Base-by-base conservation (phyloP, 371 early-diverging fungal species). In the Mortierella sp. region DNA sequence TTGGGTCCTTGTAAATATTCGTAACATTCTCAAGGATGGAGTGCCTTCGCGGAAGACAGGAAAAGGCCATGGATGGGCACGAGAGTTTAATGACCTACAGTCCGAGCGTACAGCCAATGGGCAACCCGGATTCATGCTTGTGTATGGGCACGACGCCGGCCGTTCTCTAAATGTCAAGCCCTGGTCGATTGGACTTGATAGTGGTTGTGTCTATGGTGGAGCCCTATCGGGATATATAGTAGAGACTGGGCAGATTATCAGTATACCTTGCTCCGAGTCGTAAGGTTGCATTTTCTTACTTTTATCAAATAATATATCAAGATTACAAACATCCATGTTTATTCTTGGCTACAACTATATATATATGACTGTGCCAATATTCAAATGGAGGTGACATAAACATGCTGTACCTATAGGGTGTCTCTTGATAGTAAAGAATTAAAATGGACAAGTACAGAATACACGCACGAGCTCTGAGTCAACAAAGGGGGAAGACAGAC, bases 71-170 rank as follows among this genome's bases (percentile, higher is more conserved):
- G 83, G 82, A n/a, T 91, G 90, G 91, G 74, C 84, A 0, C 55
- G 75, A 2, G 31, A 63, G 37, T 90, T 87, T 83, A 88, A 87
- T 29, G 45, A 61, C 29, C 2, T 35, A 9, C 64, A 62, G 12
- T 37, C 45, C 28, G 28, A 40, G 54, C 42, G 49, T 0, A 37
- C 43, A 23, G 31, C 47, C 13, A 35, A 58, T 7, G 70, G 29
- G 2, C 17, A 58, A 3, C n/a, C 79, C 83, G 53, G 81, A 60
- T 57, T 67, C 57, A 15, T 69, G 54, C 56, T 90, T 13, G 85
- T 88, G 31, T 94, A 93, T 71, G 94, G 94, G 1, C 94, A 94
- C 72, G 92, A 90, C 55, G 89, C 94, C 2, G 72, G 86, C 0
- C 83, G 91, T 22, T 87, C 87, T 13, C 76, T 94, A 60, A 85